Base-by-base conservation (phyloP, 352 stramenopile genomes). In the Blastocystis sp. region DNA sequence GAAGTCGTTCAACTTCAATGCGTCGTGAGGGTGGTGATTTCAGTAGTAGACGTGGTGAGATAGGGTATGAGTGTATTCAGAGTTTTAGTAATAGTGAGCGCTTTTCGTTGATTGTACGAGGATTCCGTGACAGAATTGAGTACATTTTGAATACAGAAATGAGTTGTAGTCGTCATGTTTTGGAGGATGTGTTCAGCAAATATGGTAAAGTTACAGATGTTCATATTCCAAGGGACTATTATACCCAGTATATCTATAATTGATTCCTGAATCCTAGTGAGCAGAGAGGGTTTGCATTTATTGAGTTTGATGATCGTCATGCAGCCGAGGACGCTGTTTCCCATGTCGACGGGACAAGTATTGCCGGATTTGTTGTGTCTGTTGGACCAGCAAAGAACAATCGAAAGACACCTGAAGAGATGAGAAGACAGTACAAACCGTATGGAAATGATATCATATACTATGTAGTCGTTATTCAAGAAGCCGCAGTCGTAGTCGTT, bases 161-260 rank as follows among this genome's bases (percentile, higher is more conserved):
- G 24, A 61, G n/a, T 19, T 3, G 1, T 61, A 80, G 69, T 58
- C 39, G 24, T 21, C 24, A 24, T 39, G 69, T 65, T 21, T 21
- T 80, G n/a, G n/a, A 63, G 6, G 24, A 63, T 35, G 46, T 37
- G 39, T 80, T 80, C 29, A 35, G 24, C 21, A 7, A 35, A 16
- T 80, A 65, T 35, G 69, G 69, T 29, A 35, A 4, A 4, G 43
- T 80, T 12, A 19, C 12, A 19, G 69, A 80, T 35, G 24, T 80
- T 6, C 49, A 80, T 52, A 80, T 80, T 80, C 69, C 69, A 14
- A 24, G 49, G 12, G 46, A 80, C 43, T 80, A 80, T 29, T 61
- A 63, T 35, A 61, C 69, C 0, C 43, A 80, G 69, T 80, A 19
- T 7, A 4, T 0, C 49, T 5, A 0, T 0, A 24, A 9, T 58